Evolutionary conservation across 305 asterid species (phyloP).

Genomic region (Solanum hybrid): DNA sequence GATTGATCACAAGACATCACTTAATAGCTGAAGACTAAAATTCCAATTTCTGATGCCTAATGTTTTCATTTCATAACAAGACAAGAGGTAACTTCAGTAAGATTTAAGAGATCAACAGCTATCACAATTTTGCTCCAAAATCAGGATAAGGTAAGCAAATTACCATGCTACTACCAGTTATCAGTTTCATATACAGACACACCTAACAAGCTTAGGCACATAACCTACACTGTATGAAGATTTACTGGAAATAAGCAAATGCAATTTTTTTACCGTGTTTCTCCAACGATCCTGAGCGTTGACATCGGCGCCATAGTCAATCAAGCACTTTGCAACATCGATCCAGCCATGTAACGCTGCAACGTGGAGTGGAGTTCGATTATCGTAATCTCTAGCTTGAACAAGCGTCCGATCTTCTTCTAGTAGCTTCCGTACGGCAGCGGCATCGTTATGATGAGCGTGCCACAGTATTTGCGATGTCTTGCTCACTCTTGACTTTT

Average conservation of each 20-base stretch:
- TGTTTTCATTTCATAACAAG: not conserved
- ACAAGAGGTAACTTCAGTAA: not conserved
- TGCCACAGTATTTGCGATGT: slow-evolving; percentile 87
- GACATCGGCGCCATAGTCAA: slow-evolving; percentile 72
- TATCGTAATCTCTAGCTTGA: slow-evolving; percentile 76
- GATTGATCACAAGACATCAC: not conserved
- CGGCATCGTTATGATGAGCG: slow-evolving; percentile 84
- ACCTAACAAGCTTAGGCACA: not conserved
- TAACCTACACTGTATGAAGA: not conserved
- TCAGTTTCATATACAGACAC: not conserved
- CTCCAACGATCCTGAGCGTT: slow-evolving; percentile 98
- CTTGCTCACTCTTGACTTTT: slow-evolving; percentile 73
- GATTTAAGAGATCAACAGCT: not conserved
- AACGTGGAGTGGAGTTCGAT: slow-evolving; percentile 88
- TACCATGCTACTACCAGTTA: not conserved
- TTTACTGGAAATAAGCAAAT: not conserved
- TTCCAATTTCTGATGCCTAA: not conserved
- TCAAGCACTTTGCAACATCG: slow-evolving; percentile 70
- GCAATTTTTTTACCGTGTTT: slow-evolving; percentile 38
- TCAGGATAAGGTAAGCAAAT: not conserved
- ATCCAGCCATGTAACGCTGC: slow-evolving; percentile 94
- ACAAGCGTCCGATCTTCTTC: slow-evolving; percentile 81
- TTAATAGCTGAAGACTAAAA: not conserved
- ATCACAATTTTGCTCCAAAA: not conserved
- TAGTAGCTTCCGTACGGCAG: slow-evolving; percentile 67